phyloP scores from a whole-genome alignment of 2,329 filamentous ascomycete genomes.

The Cadophora malorum region DNA sequence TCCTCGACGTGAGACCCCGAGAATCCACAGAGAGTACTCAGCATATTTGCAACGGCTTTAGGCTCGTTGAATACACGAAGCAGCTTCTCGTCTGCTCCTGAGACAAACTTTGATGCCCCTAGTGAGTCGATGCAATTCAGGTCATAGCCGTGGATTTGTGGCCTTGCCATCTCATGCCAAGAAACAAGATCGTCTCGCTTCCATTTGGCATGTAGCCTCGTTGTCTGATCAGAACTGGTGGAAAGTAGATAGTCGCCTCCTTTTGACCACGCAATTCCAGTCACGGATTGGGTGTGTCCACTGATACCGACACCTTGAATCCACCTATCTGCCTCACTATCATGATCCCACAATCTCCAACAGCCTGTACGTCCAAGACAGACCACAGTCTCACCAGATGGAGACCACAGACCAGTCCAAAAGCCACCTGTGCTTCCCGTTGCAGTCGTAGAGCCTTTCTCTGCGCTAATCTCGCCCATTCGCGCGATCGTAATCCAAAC shows the following conservation, averaged over 20 bases:
- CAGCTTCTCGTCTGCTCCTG: conserved; percentile 97
- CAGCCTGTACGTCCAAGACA: conserved; percentile 90
- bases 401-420: conserved; percentile 94
- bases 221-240: conserved; percentile 91
- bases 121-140: conserved; percentile 90
- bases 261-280: conserved; percentile 82
- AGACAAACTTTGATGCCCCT: conserved; percentile 79
- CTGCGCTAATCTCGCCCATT: conserved; percentile 90
- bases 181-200: conserved; percentile 58
- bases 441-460: conserved; percentile 95
- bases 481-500: conserved; percentile 89
- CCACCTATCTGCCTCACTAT: conserved; percentile 71
- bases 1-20: conserved; percentile 48
- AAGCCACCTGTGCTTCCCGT: conserved; percentile 96
- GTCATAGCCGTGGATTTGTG: conserved; percentile 98
- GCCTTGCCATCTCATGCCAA: conserved; percentile 95
- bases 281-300: conserved; percentile 84
- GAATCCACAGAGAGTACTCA: conserved; percentile 72
- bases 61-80: conserved; percentile 94
- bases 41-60: conserved; percentile 77
- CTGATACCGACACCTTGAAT: conserved; percentile 76
- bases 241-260: conserved; percentile 85
- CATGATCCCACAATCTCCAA: conserved; percentile 85
- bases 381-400: conserved; percentile 74
- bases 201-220: conserved; percentile 85